phyloP scores from a whole-genome alignment of 2,329 filamentous ascomycete species.

The Phialophora macrospora region DNA sequence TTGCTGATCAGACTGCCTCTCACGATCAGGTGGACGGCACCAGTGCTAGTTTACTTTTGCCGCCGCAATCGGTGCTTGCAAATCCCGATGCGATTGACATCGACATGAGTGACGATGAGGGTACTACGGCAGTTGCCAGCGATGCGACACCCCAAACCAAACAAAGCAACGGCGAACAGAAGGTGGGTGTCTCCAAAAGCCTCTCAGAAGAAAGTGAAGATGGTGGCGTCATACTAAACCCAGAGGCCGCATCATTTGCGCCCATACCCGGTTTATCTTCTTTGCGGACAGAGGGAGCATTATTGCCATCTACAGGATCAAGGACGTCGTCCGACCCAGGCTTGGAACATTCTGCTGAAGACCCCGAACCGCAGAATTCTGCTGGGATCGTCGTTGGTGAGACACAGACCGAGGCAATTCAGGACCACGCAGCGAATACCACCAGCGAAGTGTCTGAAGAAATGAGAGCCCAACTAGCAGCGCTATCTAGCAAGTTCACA shows the following conservation, averaged over 20 bases:
- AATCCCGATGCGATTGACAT: slow-evolving; percentile 49
- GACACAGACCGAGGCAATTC: neutral
- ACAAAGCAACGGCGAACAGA: neutral
- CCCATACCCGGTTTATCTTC: neutral
- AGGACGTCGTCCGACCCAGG: neutral
- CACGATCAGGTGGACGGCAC: slow-evolving; percentile 21
- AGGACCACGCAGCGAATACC: slow-evolving; percentile 28
- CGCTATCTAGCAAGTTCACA: slow-evolving; percentile 64
- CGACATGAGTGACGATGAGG: slow-evolving; percentile 63
- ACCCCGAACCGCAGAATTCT: neutral
- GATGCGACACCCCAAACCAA: neutral
- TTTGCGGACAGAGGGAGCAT: slow-evolving; percentile 28
- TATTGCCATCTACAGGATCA: slow-evolving; percentile 34
- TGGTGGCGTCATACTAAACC: slow-evolving; percentile 30
- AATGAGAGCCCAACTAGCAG: slow-evolving; percentile 74
- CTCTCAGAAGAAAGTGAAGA: slow-evolving; percentile 36
- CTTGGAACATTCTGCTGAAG: neutral
- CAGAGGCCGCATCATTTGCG: slow-evolving; percentile 12
- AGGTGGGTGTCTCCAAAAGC: slow-evolving; percentile 9
- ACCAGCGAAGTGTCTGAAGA: slow-evolving; percentile 60
- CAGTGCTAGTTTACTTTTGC: slow-evolving; percentile 2
- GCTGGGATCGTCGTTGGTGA: neutral
- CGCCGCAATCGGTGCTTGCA: slow-evolving; percentile 3
- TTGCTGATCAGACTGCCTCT: neutral
- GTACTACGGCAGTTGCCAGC: slow-evolving; percentile 31